These are phyloP conservation scores for Suillus decipiens DNA, from an alignment of 768 basidiomycete genomes.

Conservation along the genomic window DNA sequence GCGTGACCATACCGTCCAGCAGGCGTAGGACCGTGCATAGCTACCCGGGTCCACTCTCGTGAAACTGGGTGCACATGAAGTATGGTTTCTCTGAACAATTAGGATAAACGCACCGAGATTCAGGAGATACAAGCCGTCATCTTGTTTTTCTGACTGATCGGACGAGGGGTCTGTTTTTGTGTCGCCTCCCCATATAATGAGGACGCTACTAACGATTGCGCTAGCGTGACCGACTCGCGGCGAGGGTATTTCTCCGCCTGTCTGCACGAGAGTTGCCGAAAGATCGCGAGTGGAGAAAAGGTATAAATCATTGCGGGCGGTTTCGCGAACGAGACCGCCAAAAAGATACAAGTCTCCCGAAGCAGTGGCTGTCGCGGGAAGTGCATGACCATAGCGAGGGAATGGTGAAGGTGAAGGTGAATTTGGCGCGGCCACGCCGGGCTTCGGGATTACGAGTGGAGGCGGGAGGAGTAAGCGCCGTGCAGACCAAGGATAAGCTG, in stretches of 20 bases:
- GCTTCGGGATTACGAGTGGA: conserved; percentile 63
- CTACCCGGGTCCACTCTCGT: conserved; percentile 92
- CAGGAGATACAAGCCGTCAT: conserved; percentile 90
- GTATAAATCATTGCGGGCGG: conserved; percentile 91
- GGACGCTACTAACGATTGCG: conserved; percentile 92
- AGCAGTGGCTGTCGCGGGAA: conserved; percentile 76
- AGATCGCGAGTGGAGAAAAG: conserved; percentile 81
- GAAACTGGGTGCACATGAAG: conserved; percentile 55
- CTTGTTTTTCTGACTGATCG: conserved; percentile 72
- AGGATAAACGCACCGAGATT: conserved; percentile 76
- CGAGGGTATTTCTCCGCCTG: conserved; percentile 83
- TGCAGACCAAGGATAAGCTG: conserved; percentile 83
- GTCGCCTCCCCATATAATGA: conserved; percentile 98
- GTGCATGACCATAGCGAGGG: conserved; percentile 93
- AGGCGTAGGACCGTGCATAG: conserved; percentile 75
- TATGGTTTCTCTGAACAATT: neutral
- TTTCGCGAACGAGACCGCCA: conserved; percentile 92
- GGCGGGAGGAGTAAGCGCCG: conserved; percentile 71
- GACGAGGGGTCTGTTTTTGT: conserved; percentile 76
- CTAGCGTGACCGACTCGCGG: conserved; percentile 96
- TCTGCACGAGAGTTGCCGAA: conserved; percentile 80
- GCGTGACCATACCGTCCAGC: conserved; percentile 95
- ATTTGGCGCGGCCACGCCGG: conserved; percentile 62
- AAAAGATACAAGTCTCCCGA: conserved; percentile 94
- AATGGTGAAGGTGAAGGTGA: conserved; percentile 86